phyloP scores from a whole-genome alignment of 2,329 filamentous ascomycete species.

The Daldinia sp. region DNA sequence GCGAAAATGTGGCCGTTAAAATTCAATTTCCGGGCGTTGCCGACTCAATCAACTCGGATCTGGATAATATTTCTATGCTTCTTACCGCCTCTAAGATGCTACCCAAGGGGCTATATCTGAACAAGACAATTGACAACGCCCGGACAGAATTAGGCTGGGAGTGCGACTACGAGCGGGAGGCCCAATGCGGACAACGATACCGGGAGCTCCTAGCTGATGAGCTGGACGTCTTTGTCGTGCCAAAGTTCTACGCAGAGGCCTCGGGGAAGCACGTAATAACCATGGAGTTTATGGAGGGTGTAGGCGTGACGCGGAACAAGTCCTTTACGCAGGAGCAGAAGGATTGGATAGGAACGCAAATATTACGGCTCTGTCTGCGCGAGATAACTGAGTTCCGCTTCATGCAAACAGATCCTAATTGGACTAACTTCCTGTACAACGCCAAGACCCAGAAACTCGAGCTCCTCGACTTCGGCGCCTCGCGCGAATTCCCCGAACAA shows the following conservation, averaged over 20 bases:
- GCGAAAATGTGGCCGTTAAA: conserved; percentile 87
- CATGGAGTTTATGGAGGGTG: conserved; percentile 89
- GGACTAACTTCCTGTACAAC: conserved; percentile 98
- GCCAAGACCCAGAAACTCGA: conserved; percentile 75
- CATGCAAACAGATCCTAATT: conserved; percentile 99
- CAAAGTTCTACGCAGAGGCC: conserved; percentile 78
- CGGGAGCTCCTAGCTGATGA: conserved; percentile 79
- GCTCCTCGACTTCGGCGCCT: conserved; percentile 94
- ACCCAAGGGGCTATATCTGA: conserved; percentile 89
- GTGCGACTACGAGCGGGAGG: conserved; percentile 93
- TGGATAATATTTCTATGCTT: conserved; percentile 91
- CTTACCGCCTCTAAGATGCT: conserved; percentile 89
- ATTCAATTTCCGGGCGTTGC: conserved; percentile 97
- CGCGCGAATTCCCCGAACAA: conserved; percentile 79
- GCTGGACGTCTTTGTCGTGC: conserved; percentile 77
- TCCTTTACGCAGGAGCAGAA: conserved; percentile 82
- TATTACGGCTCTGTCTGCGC: conserved; percentile 87
- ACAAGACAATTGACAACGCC: conserved; percentile 97
- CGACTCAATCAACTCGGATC: conserved; percentile 93
- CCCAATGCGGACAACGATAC: conserved; percentile 80
- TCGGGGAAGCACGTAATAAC: conserved; percentile 88
- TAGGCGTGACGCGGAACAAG: conserved; percentile 78
- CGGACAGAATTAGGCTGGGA: conserved; percentile 94
- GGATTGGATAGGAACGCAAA: conserved; percentile 96
- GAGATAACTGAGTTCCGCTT: conserved; percentile 95